Evolutionary conservation across 352 stramenopile species (phyloP).

Genomic region (Phytophthora agathidicida): DNA sequence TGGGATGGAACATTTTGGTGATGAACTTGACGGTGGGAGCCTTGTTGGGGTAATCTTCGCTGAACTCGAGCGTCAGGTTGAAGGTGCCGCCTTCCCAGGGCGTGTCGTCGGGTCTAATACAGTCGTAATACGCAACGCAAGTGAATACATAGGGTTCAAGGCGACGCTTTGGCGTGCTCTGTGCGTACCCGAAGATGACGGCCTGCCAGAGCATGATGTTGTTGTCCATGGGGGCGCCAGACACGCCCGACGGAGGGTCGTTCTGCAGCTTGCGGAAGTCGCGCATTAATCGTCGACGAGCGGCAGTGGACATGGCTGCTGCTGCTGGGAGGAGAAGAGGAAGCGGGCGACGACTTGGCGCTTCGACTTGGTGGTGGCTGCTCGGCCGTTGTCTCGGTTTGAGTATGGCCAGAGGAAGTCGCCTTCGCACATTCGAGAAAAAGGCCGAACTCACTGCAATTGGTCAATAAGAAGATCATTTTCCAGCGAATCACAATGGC

Average conservation of each 20-base stretch:
- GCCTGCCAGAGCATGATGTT: conserved; percentile 98
- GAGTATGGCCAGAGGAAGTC: conserved; percentile 12
- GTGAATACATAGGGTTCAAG: conserved; percentile 18
- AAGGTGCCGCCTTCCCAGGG: conserved; percentile 99
- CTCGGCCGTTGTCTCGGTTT: conserved; percentile 17
- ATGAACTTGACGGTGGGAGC: conserved; percentile 98
- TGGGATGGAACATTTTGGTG: conserved; percentile 99
- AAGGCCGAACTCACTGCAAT: too few relatives aligned
- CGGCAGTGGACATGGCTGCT: conserved; percentile 93
- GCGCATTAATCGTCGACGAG: conserved; percentile 95
- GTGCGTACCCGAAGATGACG: conserved; percentile 89
- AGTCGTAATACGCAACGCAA: background rate
- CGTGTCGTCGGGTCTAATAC: conserved; percentile 95
- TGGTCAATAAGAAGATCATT: too few relatives aligned
- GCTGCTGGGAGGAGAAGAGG: background rate
- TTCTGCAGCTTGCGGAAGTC: conserved; percentile 99
- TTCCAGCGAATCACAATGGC: too few relatives aligned
- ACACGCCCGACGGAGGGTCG: conserved; percentile 97
- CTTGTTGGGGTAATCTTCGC: conserved; percentile 99
- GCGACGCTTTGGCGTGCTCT: background rate
- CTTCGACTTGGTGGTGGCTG: conserved; percentile 12
- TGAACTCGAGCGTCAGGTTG: conserved; percentile 98
- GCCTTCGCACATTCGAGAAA: conserved; percentile 30
- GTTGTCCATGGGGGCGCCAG: conserved; percentile 97
- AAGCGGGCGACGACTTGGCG: background rate